Evolutionary conservation across 208 protist species (phyloP), one percentile per base, ranked within the genome.

Genomic region (Spongospora subterranea): DNA sequence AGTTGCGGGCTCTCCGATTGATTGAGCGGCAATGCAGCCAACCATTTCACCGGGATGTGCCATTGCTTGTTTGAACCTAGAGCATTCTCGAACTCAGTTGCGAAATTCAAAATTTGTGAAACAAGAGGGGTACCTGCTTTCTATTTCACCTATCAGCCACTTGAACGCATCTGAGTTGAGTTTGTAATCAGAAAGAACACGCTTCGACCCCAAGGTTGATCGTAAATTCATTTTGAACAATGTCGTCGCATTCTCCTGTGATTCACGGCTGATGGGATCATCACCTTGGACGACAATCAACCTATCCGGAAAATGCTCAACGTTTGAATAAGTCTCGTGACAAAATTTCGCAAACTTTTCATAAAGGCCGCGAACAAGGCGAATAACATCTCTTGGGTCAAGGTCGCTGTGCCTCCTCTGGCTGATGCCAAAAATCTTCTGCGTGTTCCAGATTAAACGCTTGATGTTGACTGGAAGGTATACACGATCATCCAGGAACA

Each of bases 1-100:
- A 77, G 99, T 99, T 0, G 98, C 98, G 20, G 98, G 98, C 94
- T 99, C 98, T 45, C 98, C 98, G 91, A 99, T 99, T 6, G 97
- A 99, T 96, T 99, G 98, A 17, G 98, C 98, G 32, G 99, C 99
- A 46, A 99, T 96, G 29, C 97, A 95, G 65, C 99, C 99, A 92
- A 99, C 98, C 93, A 97, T 98, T 94, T 99, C 98, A 65, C 98
- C 98, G 32, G 98, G 98, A 39, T 97, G 93, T 53, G 96, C 96
- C n/a, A 98, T 90, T 0, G 97, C 94, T 90, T 96, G 94, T 46
- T 96, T 92, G 94, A 99, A 99, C 24, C 50, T 60, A 60, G 6
- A 60, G 6, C 13, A n/a, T n/a, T n/a, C n/a, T n/a, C n/a, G n/a
- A n/a, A n/a, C n/a, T n/a, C n/a, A n/a, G n/a, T n/a, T n/a, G n/a